Evolutionary conservation across 148 eudicot genomes (phyloP).

Genomic region (Rhododendron henanense): DNA sequence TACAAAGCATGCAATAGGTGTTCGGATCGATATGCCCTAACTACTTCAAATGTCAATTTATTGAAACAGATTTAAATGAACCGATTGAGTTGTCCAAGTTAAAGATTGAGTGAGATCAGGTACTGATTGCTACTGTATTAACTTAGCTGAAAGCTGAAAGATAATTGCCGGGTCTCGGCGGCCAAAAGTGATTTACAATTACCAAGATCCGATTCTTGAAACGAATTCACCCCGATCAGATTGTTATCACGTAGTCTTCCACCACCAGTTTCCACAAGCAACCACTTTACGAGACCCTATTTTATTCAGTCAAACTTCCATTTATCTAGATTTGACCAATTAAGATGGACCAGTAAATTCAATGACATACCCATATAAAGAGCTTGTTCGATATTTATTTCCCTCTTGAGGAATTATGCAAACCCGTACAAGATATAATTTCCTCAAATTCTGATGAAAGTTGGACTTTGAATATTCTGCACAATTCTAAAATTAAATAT

Average conservation of each 20-base stretch:
- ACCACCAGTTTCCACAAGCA: neutral
- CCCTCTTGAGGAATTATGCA: neutral
- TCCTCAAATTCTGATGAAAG: neutral
- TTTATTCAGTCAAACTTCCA: neutral
- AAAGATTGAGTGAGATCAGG: neutral
- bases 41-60: neutral
- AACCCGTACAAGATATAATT: neutral
- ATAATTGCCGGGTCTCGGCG: neutral
- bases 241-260: neutral
- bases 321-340: neutral
- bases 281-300: neutral
- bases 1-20: neutral
- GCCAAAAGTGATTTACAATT: neutral
- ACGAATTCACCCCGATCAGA: neutral
- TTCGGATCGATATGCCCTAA: neutral
- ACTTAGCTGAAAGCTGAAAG: neutral
- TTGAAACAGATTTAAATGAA: neutral
- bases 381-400: neutral
- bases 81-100: neutral
- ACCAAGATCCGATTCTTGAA: neutral
- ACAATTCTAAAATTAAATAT: neutral
- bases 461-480: neutral
- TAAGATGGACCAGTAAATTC: neutral
- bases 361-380: neutral
- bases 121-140: neutral